Conservation (phyloP, 2,329 filamentous ascomycete species). For the Hypoxylon sp. region DNA sequence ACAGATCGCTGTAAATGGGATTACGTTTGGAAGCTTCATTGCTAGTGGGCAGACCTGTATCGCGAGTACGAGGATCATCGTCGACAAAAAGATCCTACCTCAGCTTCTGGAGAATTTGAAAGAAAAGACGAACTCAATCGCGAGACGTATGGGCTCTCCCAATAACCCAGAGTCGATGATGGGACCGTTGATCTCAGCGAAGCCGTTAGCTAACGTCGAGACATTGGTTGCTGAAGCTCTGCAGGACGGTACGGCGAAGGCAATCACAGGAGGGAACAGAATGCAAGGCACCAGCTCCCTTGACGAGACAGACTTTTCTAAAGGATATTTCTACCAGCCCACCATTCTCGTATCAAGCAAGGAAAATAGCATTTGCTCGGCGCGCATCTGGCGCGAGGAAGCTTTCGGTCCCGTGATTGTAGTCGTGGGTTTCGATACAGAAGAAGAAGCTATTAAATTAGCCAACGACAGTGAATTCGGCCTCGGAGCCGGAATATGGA, state of each 20-base stretch:
- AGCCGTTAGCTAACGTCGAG: constrained; percentile 77
- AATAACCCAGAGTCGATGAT: constrained; percentile 71
- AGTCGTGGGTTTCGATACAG: constrained; percentile 80
- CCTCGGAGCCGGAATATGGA: constrained; percentile 84
- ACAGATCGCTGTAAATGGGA: constrained; percentile 77
- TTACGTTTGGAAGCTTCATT: constrained; percentile 72
- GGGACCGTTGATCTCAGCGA: constrained; percentile 73
- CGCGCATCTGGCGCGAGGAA: constrained; percentile 83
- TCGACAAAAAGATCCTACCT: constrained; percentile 76
- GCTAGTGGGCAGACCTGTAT: constrained; percentile 73
- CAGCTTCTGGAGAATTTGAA: constrained; percentile 75
- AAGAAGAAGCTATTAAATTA: constrained; percentile 77
- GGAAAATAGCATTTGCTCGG: constrained; percentile 74
- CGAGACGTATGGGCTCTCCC: constrained; percentile 69
- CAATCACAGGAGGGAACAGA: constrained; percentile 63
- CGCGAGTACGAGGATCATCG: constrained; percentile 81
- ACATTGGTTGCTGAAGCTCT: constrained; percentile 76
- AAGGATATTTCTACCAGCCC: constrained; percentile 83
- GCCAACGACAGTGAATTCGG: constrained; percentile 84
- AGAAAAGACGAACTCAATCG: constrained; percentile 71
- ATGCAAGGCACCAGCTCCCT: constrained; percentile 64
- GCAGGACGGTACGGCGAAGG: constrained; percentile 59
- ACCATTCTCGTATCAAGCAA: constrained; percentile 75
- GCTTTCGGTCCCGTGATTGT: constrained; percentile 87
- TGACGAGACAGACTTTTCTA: constrained; percentile 66